Percentiles rank a stretch among this genome's conserved stretches.
phyloP scores from a whole-genome alignment of 768 basidiomycete genomes.

The Suillus cothurnatus region DNA sequence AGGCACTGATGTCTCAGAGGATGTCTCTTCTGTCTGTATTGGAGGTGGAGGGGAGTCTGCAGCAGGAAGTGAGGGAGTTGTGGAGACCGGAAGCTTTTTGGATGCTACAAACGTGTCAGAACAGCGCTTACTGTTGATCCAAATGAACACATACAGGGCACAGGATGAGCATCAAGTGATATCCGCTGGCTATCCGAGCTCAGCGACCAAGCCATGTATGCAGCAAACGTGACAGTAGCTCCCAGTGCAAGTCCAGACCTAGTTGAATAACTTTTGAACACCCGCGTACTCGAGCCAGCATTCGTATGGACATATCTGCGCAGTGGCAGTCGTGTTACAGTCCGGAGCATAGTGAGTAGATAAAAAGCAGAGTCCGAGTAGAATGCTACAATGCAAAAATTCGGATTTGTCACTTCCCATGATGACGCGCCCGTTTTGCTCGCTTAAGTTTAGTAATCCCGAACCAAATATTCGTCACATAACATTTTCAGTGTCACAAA shows the following conservation, averaged over 20 bases:
- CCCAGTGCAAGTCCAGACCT: constrained; percentile 40
- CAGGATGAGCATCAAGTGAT: constrained; percentile 46
- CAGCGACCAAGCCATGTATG: constrained; percentile 53
- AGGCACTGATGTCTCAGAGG: constrained; percentile 18
- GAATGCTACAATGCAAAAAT: not conserved
- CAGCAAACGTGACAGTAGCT: constrained; percentile 45
- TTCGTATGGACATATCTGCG: constrained; percentile 56
- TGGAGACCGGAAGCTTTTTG: constrained; percentile 16
- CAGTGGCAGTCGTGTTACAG: constrained; percentile 53
- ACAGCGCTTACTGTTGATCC: not conserved
- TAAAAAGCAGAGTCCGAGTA: not conserved
- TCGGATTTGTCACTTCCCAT: constrained; percentile 2
- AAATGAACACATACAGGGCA: constrained; percentile 26
- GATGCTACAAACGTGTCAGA: constrained; percentile 16
- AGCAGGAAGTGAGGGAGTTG: constrained; percentile 11
- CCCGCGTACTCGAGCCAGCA: constrained; percentile 23
- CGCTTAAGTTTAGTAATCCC: not conserved
- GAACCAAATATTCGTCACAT: not conserved
- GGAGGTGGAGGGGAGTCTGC: constrained; percentile 25
- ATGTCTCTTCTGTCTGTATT: constrained; percentile 17
- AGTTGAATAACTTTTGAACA: constrained; percentile 29
- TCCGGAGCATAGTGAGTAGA: constrained; percentile 48
- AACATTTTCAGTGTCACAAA: too few relatives aligned
- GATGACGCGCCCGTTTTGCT: not conserved
- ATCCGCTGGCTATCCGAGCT: constrained; percentile 43